These are phyloP conservation scores for Lactarius evosmus DNA, from an alignment of 768 basidiomycete genomes.

Conservation along the genomic window DNA sequence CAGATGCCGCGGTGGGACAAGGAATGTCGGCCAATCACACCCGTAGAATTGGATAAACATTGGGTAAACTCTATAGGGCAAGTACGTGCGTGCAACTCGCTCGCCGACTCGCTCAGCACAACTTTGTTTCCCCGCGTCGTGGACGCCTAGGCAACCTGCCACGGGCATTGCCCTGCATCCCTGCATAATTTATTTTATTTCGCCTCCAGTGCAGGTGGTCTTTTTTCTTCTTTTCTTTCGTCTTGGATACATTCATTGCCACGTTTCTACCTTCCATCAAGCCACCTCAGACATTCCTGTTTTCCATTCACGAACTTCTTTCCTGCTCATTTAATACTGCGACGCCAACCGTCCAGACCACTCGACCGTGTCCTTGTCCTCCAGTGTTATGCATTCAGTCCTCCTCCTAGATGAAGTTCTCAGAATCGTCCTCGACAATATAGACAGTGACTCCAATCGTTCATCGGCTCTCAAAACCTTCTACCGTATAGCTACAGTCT, in stretches of 20 bases:
- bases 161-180: constrained; percentile 7
- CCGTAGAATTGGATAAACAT: not conserved
- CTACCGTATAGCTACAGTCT: constrained; percentile 26
- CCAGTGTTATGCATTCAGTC: constrained; percentile 24
- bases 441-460: constrained; percentile 20
- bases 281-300: not conserved
- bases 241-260: not conserved
- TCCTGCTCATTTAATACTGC: not conserved
- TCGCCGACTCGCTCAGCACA: not conserved
- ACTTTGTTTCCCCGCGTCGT: constrained; percentile 22
- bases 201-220: not conserved
- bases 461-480: constrained; percentile 18
- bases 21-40: constrained; percentile 10
- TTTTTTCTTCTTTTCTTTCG: constrained; percentile 10
- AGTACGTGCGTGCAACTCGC: not conserved
- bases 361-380: not conserved
- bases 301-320: not conserved
- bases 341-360: not conserved
- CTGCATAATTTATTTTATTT: not conserved
- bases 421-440: constrained; percentile 25
- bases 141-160: constrained; percentile 24
- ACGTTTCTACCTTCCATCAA: constrained; percentile 2
- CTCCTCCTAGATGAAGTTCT: constrained; percentile 29
- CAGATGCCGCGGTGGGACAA: not conserved
- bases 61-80: not conserved